Evolutionary conservation across 257 asterid species (phyloP).

Genomic region (Echium plantagineum): DNA sequence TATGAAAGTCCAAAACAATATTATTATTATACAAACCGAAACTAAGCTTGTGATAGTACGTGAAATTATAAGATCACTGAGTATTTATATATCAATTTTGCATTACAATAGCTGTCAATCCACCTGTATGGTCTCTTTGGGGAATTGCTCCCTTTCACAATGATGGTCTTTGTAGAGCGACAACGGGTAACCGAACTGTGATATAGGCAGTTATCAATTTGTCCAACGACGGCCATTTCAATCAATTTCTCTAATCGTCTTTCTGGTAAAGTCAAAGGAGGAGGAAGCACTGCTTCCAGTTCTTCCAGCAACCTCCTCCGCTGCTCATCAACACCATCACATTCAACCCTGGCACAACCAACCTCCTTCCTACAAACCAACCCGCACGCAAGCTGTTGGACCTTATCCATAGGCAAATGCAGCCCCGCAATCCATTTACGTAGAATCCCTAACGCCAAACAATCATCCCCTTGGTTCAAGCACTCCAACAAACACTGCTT

Average conservation of each 20-base stretch:
- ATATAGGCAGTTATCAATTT: constrained; percentile 54
- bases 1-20: background rate
- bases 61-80: background rate
- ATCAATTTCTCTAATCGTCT: constrained; percentile 76
- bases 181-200: constrained; percentile 42
- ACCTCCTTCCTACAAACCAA: constrained; percentile 36
- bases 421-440: constrained; percentile 36
- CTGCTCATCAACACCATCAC: constrained; percentile 23
- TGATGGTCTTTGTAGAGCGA: constrained; percentile 74
- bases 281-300: constrained; percentile 60
- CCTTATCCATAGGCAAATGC: constrained; percentile 38
- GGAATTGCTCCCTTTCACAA: constrained; percentile 59
- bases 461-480: constrained; percentile 41
- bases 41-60: constrained; percentile 2
- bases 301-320: constrained; percentile 34
- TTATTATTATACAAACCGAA: background rate
- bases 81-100: background rate
- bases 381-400: constrained; percentile 52
- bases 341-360: constrained; percentile 29
- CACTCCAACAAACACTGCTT: constrained; percentile 68
- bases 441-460: constrained; percentile 44
- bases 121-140: constrained; percentile 78
- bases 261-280: constrained; percentile 66
- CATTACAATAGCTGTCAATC: constrained; percentile 15
- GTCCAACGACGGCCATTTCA: constrained; percentile 56